Evolutionary conservation across 495 filamentous ascomycete species (phyloP), one percentile per base, ranked within the genome.

Genomic region (Terfezia claveryi): DNA sequence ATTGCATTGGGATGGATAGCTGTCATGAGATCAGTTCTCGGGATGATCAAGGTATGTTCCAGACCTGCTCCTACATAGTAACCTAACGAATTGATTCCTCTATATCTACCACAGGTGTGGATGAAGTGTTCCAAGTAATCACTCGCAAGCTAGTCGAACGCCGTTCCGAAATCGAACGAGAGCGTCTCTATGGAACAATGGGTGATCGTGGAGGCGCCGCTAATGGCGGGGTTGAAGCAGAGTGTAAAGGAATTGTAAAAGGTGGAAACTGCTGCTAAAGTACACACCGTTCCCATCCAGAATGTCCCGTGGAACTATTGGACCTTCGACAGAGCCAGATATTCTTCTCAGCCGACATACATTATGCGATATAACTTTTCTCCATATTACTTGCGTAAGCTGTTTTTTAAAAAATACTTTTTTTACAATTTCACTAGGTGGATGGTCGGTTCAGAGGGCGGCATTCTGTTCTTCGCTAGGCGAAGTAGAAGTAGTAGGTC

Each of bases 11-110:
- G 10, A 94, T 87, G 87, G 88, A 94, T 63, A 89, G 85, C 58
- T 95, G 89, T 62, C 89, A 96, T 68, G 89, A 98, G 71, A 89
- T 98, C 61, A 86, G 80, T 61, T 88, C 89, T 23, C 85, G 87
- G 72, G 85, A 84, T 64, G 91, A 91, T 16, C 89, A 96, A 71
- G 89, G 60, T 62, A 20, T 36, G 59, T 51, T 52, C 20, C 8
- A 8, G 14, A 23, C 11, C 55, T 4, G 16, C 58, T 51, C 20
- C 36, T 44, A 11, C 14, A n/a, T 49, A 49, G 7, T 32, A 32
- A 32, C 4, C 27, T 7, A 32, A 32, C 27, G 7, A 32, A 32
- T 32, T 7, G 27, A 32, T 32, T 7, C 27, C 27, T 32, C 27
- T 32, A 32, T 32, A 7, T 32, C 27, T 32, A 4, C 7, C 50